Percentiles rank a stretch among this genome's conserved stretches.
Evolutionary conservation across 495 filamentous ascomycete genomes (phyloP).

Genomic region (Darksidea phi): DNA sequence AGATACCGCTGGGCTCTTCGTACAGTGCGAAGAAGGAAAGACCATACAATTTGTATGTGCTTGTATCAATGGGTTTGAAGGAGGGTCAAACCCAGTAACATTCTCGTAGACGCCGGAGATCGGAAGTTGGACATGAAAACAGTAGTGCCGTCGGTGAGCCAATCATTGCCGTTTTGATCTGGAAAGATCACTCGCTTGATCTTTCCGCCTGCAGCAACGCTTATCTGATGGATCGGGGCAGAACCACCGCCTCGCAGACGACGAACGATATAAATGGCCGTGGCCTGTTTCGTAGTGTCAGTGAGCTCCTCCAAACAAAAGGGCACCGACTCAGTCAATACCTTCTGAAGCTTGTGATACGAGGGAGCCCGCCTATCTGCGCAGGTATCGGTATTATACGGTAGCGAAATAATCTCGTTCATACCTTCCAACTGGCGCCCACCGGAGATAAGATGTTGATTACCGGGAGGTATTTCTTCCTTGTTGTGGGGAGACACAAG

Average conservation of each 20-base stretch:
- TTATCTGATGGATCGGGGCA: slow-evolving; percentile 19
- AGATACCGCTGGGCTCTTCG: slow-evolving; percentile 30
- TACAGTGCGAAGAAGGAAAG: slow-evolving; percentile 37
- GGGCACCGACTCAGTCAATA: too few relatives aligned
- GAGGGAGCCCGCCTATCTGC: too few relatives aligned
- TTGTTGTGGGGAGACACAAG: too few relatives aligned
- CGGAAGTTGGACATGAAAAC: slow-evolving; percentile 36
- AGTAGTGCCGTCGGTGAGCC: slow-evolving; percentile 20
- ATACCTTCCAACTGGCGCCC: slow-evolving; percentile 89
- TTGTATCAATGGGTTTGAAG: slow-evolving; percentile 27
- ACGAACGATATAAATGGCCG: slow-evolving; percentile 94
- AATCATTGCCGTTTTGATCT: slow-evolving; percentile 23
- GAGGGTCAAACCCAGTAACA: slow-evolving; percentile 30
- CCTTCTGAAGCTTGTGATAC: too few relatives aligned
- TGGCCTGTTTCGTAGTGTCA: too few relatives aligned
- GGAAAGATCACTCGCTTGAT: slow-evolving; percentile 35
- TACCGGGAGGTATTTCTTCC: slow-evolving; percentile 97
- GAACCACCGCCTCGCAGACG: slow-evolving; percentile 77
- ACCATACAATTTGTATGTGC: slow-evolving; percentile 31
- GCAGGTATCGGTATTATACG: too few relatives aligned
- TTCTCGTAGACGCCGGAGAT: slow-evolving; percentile 29
- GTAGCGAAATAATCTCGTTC: background rate
- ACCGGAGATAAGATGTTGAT: slow-evolving; percentile 96
- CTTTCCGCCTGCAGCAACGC: slow-evolving; percentile 33
- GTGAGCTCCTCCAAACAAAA: too few relatives aligned